Evolutionary conservation across 345 rosid genomes (phyloP), one percentile per base, ranked within the genome.

Genomic region (Iberis pinnata): DNA sequence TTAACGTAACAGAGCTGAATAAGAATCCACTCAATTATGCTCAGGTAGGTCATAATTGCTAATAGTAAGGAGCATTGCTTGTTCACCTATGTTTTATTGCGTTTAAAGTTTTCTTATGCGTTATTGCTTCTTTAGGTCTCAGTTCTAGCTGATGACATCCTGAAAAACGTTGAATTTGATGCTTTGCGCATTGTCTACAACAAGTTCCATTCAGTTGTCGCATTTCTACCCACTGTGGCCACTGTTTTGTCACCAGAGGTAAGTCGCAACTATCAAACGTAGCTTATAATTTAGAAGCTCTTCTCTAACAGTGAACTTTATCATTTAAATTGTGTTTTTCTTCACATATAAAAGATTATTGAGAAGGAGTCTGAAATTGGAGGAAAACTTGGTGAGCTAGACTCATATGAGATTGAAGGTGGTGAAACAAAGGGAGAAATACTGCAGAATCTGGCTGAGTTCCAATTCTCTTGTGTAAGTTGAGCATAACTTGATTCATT

Each of bases 381-480:
- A 42, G 96, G 98, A 43, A 84, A 64, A 75, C 84, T 92, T 46
- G 93, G 93, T 26, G 89, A 80, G n/a, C 81, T 92, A 2, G 98
- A 92, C 73, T 76, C 80, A 11, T 92, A 92, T 59, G 98, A 92
- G 68, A 79, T 92, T 49, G 98, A 92, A 88, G 98, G 98, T 18
- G 83, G 88, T 60, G 96, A 88, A 57, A 87, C 95, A 47, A 92
- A 85, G 79, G 80, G 88, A 39, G 96, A 83, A 67, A 79, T 85
- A 48, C 86, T 92, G 60, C 98, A 92, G 73, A 92, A 92, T 64
- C 81, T 92, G 33, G 42, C 93, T 0, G 98, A 92, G 77, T 92
- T 92, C 74, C 98, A 92, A 70, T 88, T 92, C 62, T 92, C 98
- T 67, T 88, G 96, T 70, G 98, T 92, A 76, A 85, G 98, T 71